Evolutionary conservation across 2,329 filamentous ascomycete genomes (phyloP).

Genomic region (Bimuria novae-zelandiae): DNA sequence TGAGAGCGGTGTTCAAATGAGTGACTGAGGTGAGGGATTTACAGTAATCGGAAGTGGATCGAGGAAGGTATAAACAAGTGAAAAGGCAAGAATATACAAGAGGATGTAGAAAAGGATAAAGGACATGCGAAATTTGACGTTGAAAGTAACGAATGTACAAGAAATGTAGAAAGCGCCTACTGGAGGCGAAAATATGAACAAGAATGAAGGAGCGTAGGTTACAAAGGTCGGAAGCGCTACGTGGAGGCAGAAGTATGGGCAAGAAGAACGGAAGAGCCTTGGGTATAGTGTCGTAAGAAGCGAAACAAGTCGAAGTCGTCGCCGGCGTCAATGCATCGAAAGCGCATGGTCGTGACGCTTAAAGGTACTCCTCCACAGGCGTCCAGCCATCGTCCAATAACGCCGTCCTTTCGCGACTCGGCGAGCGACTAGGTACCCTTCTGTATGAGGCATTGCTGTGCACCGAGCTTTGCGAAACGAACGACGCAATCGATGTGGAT

Average conservation of each 20-base stretch:
- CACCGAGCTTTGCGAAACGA: constrained; percentile 1
- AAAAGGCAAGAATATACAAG: too few relatives aligned
- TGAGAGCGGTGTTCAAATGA: too few relatives aligned
- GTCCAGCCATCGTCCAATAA: neutral
- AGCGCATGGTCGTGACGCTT: neutral
- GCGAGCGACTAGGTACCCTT: neutral
- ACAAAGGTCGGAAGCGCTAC: neutral
- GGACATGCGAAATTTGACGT: too few relatives aligned
- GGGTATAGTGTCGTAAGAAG: neutral
- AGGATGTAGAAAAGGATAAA: too few relatives aligned
- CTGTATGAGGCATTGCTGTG: neutral
- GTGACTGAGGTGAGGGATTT: too few relatives aligned
- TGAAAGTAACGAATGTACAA: too few relatives aligned
- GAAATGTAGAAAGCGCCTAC: too few relatives aligned
- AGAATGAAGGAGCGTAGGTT: neutral
- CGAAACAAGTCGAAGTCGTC: neutral
- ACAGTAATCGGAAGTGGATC: too few relatives aligned
- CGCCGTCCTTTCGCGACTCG: neutral
- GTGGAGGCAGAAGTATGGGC: neutral
- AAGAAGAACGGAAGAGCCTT: neutral
- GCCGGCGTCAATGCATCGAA: too few relatives aligned
- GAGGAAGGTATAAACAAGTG: too few relatives aligned
- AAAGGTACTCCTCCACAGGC: neutral
- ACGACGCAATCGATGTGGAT: neutral
- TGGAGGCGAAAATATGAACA: neutral